Percentiles rank a stretch among this genome's conserved stretches.
Evolutionary conservation across 1,284 basidiomycete genomes (phyloP).

Genomic region (Ustilago bromivora): DNA sequence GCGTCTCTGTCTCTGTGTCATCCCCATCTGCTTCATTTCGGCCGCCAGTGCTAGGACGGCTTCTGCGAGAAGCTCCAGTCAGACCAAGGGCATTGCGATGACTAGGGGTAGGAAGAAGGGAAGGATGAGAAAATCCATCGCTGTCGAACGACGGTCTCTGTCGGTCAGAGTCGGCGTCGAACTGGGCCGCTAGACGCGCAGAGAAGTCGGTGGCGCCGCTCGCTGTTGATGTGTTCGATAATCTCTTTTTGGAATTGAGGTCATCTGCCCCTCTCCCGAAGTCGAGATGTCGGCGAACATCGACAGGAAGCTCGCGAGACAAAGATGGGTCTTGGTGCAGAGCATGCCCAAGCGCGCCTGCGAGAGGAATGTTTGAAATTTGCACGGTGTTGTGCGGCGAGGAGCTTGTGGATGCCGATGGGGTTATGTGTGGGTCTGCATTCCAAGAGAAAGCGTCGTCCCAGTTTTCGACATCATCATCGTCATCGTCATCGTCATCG

Average conservation of each 20-base stretch:
- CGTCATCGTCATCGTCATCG: constrained; percentile 22
- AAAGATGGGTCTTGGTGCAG: neutral
- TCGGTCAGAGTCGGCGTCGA: constrained; percentile 21
- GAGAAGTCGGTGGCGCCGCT: constrained; percentile 43
- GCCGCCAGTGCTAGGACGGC: neutral
- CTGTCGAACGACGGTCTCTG: constrained; percentile 11
- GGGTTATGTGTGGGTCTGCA: constrained; percentile 22
- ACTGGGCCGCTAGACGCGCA: constrained; percentile 41
- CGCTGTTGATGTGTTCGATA: constrained; percentile 19
- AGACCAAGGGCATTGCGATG: constrained; percentile 8
- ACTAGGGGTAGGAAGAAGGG: neutral
- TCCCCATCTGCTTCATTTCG: constrained; percentile 32
- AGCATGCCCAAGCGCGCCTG: neutral
- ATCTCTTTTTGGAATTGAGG: neutral
- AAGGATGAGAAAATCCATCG: constrained; percentile 3
- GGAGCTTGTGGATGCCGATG: constrained; percentile 20
- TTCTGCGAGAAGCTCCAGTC: neutral
- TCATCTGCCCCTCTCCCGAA: neutral
- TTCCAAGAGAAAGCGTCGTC: constrained; percentile 52
- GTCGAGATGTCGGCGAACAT: constrained; percentile 4
- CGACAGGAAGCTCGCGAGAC: constrained; percentile 5
- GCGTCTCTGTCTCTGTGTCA: constrained; percentile 45
- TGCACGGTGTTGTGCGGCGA: constrained; percentile 13
- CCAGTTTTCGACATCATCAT: constrained; percentile 54
- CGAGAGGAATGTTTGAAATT: neutral